phyloP scores from a whole-genome alignment of 1,284 basidiomycete species.

The Boletus mariae region DNA sequence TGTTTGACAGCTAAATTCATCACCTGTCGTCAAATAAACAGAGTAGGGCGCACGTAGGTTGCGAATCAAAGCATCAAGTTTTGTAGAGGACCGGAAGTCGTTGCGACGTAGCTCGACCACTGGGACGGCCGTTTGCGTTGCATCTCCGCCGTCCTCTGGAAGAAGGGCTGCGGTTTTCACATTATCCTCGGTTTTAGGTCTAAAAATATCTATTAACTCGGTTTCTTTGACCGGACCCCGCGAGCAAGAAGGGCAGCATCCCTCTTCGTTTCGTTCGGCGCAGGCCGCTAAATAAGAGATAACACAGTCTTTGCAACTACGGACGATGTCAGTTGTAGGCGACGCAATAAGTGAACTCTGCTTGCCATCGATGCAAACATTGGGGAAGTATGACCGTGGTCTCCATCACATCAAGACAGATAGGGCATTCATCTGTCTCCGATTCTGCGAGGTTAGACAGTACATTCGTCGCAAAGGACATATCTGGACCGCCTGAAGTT shows the following conservation, averaged over 20 bases:
- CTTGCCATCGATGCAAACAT: constrained; percentile 77
- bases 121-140: constrained; percentile 32
- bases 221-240: constrained; percentile 64
- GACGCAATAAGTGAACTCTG: background rate
- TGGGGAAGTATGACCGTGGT: constrained; percentile 66
- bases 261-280: constrained; percentile 62
- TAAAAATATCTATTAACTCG: constrained; percentile 65
- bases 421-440: constrained; percentile 67
- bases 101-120: constrained; percentile 67
- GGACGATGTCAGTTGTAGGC: constrained; percentile 1
- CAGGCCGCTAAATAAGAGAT: constrained; percentile 63
- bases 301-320: constrained; percentile 83
- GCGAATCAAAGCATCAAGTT: constrained; percentile 70
- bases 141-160: constrained; percentile 3
- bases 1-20: constrained; percentile 24
- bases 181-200: constrained; percentile 31
- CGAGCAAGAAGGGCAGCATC: constrained; percentile 70
- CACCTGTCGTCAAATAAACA: background rate
- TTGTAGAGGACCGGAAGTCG: constrained; percentile 85
- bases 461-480: constrained; percentile 61
- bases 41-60: constrained; percentile 52
- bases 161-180: background rate
- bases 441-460: constrained; percentile 49
- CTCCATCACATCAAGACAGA: constrained; percentile 78
- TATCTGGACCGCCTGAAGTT: constrained; percentile 31